Evolutionary conservation across 2,329 filamentous ascomycete species (phyloP).

Genomic region (Helicocarpus griseus): DNA sequence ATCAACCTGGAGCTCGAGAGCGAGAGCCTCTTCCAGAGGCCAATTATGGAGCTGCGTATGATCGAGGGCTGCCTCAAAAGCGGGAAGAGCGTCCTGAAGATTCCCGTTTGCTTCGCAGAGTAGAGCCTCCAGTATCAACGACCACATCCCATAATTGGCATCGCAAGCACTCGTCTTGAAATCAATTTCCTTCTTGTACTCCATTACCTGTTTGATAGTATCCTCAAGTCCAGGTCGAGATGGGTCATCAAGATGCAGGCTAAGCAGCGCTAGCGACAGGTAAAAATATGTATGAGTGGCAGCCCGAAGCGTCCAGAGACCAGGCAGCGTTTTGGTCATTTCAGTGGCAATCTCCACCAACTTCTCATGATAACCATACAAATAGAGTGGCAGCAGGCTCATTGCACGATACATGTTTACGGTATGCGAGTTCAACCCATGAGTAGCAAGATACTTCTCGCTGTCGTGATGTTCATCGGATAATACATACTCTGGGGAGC

Average conservation of each 20-base stretch:
- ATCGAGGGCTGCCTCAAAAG: conserved; percentile 44
- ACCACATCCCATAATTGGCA: conserved; percentile 52
- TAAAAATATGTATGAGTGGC: conserved; percentile 38
- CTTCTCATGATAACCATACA: conserved; percentile 37
- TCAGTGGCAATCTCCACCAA: conserved; percentile 34
- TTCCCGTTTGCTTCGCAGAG: conserved; percentile 41
- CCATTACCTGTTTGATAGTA: conserved; percentile 39
- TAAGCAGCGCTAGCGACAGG: conserved; percentile 34
- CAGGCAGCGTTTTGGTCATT: conserved; percentile 32
- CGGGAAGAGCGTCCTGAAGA: conserved; percentile 35
- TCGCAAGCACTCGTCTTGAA: conserved; percentile 44
- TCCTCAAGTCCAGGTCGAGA: conserved; percentile 34
- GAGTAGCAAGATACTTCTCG: conserved; percentile 40
- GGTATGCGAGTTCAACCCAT: conserved; percentile 31
- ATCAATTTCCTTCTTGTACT: conserved; percentile 45
- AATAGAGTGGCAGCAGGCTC: conserved; percentile 37
- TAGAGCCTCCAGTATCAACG: conserved; percentile 46
- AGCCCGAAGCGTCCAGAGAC: conserved; percentile 38
- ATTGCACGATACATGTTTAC: conserved; percentile 48
- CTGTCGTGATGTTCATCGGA: conserved; percentile 46
- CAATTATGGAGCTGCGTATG: conserved; percentile 51
- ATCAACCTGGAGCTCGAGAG: conserved; percentile 52
- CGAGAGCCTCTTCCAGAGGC: conserved; percentile 49
- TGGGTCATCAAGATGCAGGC: conserved; percentile 35
- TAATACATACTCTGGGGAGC: conserved; percentile 40